Conservation (phyloP, 306 rosid genomes). For the Casuarina glauca region DNA sequence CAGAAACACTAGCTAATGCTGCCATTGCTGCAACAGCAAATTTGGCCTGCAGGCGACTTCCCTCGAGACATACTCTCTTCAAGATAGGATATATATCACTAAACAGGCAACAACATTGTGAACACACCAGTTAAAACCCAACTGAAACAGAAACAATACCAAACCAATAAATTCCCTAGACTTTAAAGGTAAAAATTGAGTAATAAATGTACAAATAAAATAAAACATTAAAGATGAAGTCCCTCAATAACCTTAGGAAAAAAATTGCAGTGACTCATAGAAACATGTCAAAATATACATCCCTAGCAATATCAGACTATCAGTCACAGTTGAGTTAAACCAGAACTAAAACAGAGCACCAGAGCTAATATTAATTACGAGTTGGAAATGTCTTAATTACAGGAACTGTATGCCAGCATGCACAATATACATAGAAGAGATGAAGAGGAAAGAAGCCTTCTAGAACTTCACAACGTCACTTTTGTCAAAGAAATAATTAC, state of each 20-base stretch:
- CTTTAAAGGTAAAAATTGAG: neutral
- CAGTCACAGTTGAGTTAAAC: neutral
- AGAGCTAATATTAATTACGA: neutral
- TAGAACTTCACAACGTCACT: neutral
- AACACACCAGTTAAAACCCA: conserved; percentile 19
- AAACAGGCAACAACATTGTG: conserved; percentile 23
- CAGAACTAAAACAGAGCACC: neutral
- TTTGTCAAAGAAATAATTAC: neutral
- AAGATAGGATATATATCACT: conserved; percentile 76
- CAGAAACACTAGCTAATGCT: conserved; percentile 46
- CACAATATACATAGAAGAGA: neutral
- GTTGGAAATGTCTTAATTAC: neutral
- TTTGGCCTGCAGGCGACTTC: conserved; percentile 81
- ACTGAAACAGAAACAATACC: neutral
- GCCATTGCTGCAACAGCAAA: conserved; percentile 70
- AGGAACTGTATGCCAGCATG: neutral
- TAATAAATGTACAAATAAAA: neutral
- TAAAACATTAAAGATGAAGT: neutral
- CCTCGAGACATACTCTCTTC: conserved; percentile 60
- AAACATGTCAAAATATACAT: neutral
- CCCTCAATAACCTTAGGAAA: neutral
- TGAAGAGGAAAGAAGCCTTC: neutral
- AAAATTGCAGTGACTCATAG: neutral
- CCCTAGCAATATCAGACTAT: neutral
- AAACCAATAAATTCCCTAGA: conserved; percentile 1